These are phyloP conservation scores for Spergularia azorica DNA, from an alignment of 179 eudicot genomes.

Conservation along the genomic window DNA sequence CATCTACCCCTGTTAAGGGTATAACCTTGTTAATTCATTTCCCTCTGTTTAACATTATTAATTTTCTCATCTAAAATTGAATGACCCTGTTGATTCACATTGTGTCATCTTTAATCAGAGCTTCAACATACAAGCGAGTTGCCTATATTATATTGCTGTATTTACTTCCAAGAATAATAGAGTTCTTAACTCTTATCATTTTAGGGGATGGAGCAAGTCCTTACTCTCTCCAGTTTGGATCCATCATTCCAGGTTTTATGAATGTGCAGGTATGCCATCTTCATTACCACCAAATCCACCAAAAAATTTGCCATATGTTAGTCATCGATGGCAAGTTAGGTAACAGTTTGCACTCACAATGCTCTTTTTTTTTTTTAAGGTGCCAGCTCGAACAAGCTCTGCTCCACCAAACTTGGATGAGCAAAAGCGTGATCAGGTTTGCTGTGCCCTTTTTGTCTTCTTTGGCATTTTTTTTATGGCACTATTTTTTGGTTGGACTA, in stretches of 20 bases:
- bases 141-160: neutral
- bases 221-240: constrained; percentile 82
- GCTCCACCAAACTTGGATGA: constrained; percentile 96
- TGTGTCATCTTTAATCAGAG: neutral
- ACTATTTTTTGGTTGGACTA: neutral
- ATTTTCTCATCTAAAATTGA: too few species aligned
- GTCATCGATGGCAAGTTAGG: constrained; percentile 1
- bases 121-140: neutral
- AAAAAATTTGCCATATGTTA: neutral
- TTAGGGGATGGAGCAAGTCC: constrained; percentile 62
- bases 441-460: constrained; percentile 12
- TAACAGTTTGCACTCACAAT: neutral
- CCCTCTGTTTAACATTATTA: too few species aligned
- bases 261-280: constrained; percentile 80
- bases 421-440: constrained; percentile 87
- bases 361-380: constrained; percentile 32
- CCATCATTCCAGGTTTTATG: constrained; percentile 76
- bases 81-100: neutral
- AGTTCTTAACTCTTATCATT: neutral
- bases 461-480: neutral
- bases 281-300: neutral
- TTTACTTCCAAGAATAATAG: neutral
- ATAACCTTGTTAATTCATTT: neutral
- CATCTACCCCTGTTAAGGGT: constrained; percentile 80
- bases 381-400: constrained; percentile 94